Percentiles rank a stretch among this genome's conserved stretches.
Conservation (phyloP, 345 rosid genomes). For the Boechera divaricarpa region DNA sequence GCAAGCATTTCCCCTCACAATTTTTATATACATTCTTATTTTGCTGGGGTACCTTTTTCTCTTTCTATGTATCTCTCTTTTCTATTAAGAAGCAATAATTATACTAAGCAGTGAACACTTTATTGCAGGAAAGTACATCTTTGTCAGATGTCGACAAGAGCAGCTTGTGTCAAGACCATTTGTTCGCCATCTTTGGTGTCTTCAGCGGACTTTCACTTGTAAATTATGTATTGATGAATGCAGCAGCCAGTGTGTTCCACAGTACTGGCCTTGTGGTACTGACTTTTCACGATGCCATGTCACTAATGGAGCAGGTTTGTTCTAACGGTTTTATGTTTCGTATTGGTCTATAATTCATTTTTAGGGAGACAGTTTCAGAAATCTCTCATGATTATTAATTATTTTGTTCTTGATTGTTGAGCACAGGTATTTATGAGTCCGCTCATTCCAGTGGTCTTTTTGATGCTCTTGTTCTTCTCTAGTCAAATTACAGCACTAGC, state of each 20-base stretch:
- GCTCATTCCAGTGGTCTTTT: conserved; percentile 58
- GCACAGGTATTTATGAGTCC: conserved; percentile 78
- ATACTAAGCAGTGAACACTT: conserved; percentile 29
- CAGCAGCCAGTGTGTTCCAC: conserved; percentile 85
- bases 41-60: conserved; percentile 64
- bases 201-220: conserved; percentile 79
- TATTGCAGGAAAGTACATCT: conserved; percentile 63
- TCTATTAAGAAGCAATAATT: conserved; percentile 16
- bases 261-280: conserved; percentile 71
- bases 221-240: conserved; percentile 74
- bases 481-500: conserved; percentile 78
- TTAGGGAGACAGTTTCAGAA: neutral
- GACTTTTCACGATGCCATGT: conserved; percentile 90
- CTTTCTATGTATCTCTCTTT: neutral
- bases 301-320: conserved; percentile 89
- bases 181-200: conserved; percentile 69
- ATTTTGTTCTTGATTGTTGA: conserved; percentile 34
- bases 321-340: conserved; percentile 22
- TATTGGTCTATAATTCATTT: conserved; percentile 18
- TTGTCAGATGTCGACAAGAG: conserved; percentile 56
- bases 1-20: conserved; percentile 95
- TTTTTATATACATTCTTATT: conserved; percentile 92
- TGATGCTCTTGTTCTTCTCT: conserved; percentile 66
- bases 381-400: conserved; percentile 1
- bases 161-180: conserved; percentile 71